Percentiles rank a stretch among this genome's conserved stretches.
Evolutionary conservation across 495 filamentous ascomycete species (phyloP).

Genomic region (Lasiosphaeriaceae sp.): DNA sequence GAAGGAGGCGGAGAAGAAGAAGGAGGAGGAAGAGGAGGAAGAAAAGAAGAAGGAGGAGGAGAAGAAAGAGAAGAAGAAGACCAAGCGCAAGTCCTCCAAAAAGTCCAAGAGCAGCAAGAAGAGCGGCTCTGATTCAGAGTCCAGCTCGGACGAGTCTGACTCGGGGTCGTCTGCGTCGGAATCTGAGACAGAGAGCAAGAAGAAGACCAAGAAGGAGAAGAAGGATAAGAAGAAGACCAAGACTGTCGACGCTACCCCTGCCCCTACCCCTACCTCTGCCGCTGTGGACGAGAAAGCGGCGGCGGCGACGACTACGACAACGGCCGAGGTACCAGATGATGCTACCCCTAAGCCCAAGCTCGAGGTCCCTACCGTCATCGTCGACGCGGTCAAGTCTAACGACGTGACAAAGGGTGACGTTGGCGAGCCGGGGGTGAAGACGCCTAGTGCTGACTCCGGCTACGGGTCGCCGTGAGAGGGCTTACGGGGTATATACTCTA

Average conservation of each 20-base stretch:
- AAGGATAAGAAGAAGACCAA: conserved; percentile 12
- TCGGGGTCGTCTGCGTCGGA: conserved; percentile 14
- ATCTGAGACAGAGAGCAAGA: conserved; percentile 15
- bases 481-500: too few relatives aligned
- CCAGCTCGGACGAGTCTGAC: conserved; percentile 3
- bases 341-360: background rate
- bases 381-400: conserved; percentile 18
- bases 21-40: conserved; percentile 20
- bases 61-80: conserved; percentile 12
- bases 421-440: conserved; percentile 11
- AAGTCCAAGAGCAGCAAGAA: conserved; percentile 1
- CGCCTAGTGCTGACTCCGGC: conserved; percentile 28
- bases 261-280: background rate
- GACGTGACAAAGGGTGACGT: conserved; percentile 15
- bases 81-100: conserved; percentile 2
- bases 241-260: background rate
- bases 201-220: conserved; percentile 15
- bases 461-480: conserved; percentile 22
- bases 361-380: conserved; percentile 7
- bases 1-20: conserved; percentile 23
- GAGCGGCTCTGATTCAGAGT: conserved; percentile 3
- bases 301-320: background rate
- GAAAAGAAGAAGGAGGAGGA: conserved; percentile 17
- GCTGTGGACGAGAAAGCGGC: conserved; percentile 11
- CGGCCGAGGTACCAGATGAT: too few relatives aligned